Evolutionary conservation across 805 yeast species (phyloP).

Genomic region (Brettanomyces nanus): DNA sequence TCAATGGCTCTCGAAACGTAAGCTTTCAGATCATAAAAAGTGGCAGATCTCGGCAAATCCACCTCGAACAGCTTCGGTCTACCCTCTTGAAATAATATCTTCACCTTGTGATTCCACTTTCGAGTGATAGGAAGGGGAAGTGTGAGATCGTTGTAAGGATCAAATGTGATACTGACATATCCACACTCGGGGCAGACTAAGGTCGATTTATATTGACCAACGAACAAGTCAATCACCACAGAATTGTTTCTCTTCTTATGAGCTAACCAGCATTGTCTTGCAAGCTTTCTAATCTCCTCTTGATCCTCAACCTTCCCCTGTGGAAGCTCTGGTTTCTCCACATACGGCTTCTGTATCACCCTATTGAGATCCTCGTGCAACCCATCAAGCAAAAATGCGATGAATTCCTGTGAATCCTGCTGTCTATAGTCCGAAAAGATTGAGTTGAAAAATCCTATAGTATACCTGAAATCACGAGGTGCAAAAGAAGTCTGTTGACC

Average conservation of each 20-base stretch:
- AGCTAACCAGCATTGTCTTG: constrained; percentile 70
- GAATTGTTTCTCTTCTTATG: constrained; percentile 81
- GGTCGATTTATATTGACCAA: constrained; percentile 87
- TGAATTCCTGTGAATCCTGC: constrained; percentile 91
- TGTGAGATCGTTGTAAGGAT: constrained; percentile 87
- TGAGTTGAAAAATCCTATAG: constrained; percentile 70
- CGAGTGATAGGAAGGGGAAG: constrained; percentile 76
- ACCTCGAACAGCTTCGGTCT: constrained; percentile 51
- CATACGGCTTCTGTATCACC: constrained; percentile 71
- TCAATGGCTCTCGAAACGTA: constrained; percentile 47
- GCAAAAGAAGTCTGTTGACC: constrained; percentile 27
- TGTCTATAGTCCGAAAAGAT: constrained; percentile 78
- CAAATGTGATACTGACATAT: constrained; percentile 80
- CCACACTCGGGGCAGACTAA: constrained; percentile 79
- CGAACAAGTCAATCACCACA: constrained; percentile 73
- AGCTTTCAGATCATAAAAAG: constrained; percentile 51
- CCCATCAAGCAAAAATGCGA: constrained; percentile 81
- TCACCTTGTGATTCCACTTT: constrained; percentile 60
- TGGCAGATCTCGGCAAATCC: constrained; percentile 59
- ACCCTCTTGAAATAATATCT: constrained; percentile 52
- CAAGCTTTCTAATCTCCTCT: constrained; percentile 50
- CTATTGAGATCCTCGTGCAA: constrained; percentile 89
- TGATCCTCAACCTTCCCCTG: constrained; percentile 52
- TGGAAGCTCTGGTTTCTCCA: constrained; percentile 77
- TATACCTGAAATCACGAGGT: constrained; percentile 72